phyloP scores from a whole-genome alignment of 495 filamentous ascomycete species.

The Aspergillus saccharolyticus region DNA sequence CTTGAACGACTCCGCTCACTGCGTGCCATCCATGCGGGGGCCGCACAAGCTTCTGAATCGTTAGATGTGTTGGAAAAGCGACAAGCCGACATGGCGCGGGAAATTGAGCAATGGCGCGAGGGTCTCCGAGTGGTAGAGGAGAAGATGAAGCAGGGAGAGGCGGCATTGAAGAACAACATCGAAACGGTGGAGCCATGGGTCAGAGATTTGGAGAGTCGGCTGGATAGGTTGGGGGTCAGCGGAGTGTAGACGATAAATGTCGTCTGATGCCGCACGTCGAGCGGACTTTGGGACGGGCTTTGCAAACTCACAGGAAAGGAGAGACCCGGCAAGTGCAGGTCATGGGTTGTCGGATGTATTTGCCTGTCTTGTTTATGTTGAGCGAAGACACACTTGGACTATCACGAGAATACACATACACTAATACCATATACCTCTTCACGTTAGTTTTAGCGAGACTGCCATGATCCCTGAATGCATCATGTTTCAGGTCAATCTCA shows the following conservation, averaged over 20 bases:
- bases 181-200: constrained; percentile 83
- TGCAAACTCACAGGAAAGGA: not conserved
- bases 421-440: not conserved
- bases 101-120: constrained; percentile 82
- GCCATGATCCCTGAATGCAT: no score
- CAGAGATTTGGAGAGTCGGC: constrained; percentile 72
- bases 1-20: constrained; percentile 82
- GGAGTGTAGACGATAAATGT: constrained; percentile 3
- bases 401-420: not conserved
- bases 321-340: not conserved
- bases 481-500: no score
- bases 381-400: not conserved
- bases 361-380: not conserved
- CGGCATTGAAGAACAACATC: constrained; percentile 69
- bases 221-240: constrained; percentile 47
- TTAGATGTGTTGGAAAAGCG: constrained; percentile 70
- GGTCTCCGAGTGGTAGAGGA: constrained; percentile 74
- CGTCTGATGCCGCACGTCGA: not conserved
- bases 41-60: constrained; percentile 75
- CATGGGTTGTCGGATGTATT: not conserved
- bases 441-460: no score
- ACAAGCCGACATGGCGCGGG: constrained; percentile 75
- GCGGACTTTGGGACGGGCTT: no score
- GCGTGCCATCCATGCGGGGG: constrained; percentile 78
- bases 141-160: constrained; percentile 62